A percentile compares a stretch with the other conserved stretches of the same genome.
phyloP scores from a whole-genome alignment of 23 red algal species.

The Pyropia haitanensis region DNA sequence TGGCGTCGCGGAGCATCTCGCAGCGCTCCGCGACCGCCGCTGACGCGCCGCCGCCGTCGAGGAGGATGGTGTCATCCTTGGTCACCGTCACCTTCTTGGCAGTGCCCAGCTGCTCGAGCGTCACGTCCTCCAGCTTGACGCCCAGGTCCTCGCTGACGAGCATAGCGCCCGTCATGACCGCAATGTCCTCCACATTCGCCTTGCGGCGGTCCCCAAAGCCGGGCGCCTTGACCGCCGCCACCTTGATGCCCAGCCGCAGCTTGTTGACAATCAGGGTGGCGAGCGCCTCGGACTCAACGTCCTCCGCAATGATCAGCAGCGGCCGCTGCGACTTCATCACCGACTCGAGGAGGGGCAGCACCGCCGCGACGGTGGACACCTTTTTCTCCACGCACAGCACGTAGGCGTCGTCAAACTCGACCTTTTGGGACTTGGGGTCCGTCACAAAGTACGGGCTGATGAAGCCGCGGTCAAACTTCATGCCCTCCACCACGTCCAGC shows the following conservation, averaged over 20 bases:
- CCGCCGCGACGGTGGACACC: slow-evolving; percentile 61
- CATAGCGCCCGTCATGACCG: slow-evolving; percentile 61
- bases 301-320: slow-evolving; percentile 96
- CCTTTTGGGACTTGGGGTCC: slow-evolving; percentile 87
- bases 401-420: slow-evolving; percentile 82
- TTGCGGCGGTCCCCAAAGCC: slow-evolving; percentile 96
- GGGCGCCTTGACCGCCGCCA: slow-evolving; percentile 94
- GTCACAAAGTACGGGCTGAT: slow-evolving; percentile 98
- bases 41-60: slow-evolving; percentile 56
- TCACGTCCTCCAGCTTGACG: slow-evolving; percentile 90
- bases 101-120: slow-evolving; percentile 49
- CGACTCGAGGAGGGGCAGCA: slow-evolving; percentile 82
- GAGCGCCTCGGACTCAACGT: slow-evolving; percentile 98
- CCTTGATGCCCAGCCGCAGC: slow-evolving; percentile 90
- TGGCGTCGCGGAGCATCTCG: slow-evolving; percentile 70
- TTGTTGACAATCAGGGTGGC: slow-evolving; percentile 98
- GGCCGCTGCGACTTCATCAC: slow-evolving; percentile 80
- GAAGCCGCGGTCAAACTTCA: slow-evolving; percentile 95
- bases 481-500: slow-evolving; percentile 93
- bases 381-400: slow-evolving; percentile 90
- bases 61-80: slow-evolving; percentile 94
- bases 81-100: slow-evolving; percentile 91
- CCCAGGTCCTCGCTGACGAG: slow-evolving; percentile 79
- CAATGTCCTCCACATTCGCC: slow-evolving; percentile 86
- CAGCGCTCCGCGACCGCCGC: slow-evolving; percentile 65